Percentiles rank a stretch among this genome's conserved stretches.
These are phyloP conservation scores for Nepenthes mirabilis DNA, from an alignment of 148 eudicot species.

Conservation along the genomic window DNA sequence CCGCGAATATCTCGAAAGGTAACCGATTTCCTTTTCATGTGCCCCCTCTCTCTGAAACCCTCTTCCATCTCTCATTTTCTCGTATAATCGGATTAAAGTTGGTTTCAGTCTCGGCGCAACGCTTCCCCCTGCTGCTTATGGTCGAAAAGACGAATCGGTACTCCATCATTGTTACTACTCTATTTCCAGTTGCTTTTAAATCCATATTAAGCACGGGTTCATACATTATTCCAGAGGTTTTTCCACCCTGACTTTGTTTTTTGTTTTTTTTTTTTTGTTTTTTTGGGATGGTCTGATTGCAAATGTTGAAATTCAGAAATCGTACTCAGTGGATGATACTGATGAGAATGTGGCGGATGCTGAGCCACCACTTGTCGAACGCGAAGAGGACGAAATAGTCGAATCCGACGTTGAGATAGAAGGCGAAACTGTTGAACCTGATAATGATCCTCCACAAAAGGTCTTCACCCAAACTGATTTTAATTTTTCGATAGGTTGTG, in stretches of 20 bases:
- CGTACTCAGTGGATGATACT: conserved; percentile 36
- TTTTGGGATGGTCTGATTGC: conserved; percentile 1
- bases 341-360: conserved; percentile 42
- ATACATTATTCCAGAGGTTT: background rate
- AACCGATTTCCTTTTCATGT: background rate
- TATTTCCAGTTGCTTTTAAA: too few species aligned
- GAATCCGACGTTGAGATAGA: conserved; percentile 91
- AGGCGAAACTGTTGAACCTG: conserved; percentile 81
- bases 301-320: conserved; percentile 13
- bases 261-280: background rate
- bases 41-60: background rate
- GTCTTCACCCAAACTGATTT: conserved; percentile 9
- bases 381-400: conserved; percentile 47
- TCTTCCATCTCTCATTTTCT: background rate
- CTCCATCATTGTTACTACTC: background rate
- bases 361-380: conserved; percentile 14
- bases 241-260: background rate
- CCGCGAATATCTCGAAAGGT: conserved; percentile 71
- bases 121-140: conserved; percentile 34
- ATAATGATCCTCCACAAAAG: conserved; percentile 83
- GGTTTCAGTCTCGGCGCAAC: conserved; percentile 54
- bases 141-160: conserved; percentile 33
- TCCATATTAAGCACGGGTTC: conserved; percentile 3
- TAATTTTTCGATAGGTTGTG: too few species aligned
- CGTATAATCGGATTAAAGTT: background rate